A percentile compares a stretch with the other conserved stretches of the same genome.
These are phyloP conservation scores for Priceomyces carsonii DNA, from an alignment of 805 yeast genomes.

Conservation along the genomic window DNA sequence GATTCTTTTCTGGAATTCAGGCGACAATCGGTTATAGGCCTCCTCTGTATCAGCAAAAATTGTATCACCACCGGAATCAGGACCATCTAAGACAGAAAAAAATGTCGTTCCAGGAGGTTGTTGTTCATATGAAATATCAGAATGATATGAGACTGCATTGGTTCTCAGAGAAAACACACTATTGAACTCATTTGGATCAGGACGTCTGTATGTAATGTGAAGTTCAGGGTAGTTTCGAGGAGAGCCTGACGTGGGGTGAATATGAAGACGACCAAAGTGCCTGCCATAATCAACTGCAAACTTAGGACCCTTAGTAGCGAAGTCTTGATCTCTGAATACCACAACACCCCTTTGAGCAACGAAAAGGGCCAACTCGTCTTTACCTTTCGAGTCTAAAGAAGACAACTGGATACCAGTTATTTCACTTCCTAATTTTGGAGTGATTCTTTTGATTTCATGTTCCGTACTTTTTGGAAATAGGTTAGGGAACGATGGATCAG, in stretches of 20 bases:
- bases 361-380: constrained; percentile 66
- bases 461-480: constrained; percentile 42
- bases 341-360: constrained; percentile 71
- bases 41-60: constrained; percentile 40
- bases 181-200: constrained; percentile 13
- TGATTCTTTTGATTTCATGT: constrained; percentile 37
- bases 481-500: constrained; percentile 53
- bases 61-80: constrained; percentile 43
- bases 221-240: constrained; percentile 32
- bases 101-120: constrained; percentile 43
- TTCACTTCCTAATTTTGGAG: constrained; percentile 76
- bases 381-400: constrained; percentile 50
- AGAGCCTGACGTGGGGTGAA: constrained; percentile 47
- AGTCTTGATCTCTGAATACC: constrained; percentile 65
- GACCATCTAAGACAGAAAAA: constrained; percentile 37
- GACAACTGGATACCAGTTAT: constrained; percentile 60
- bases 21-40: constrained; percentile 41
- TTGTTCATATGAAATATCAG: constrained; percentile 41
- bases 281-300: constrained; percentile 32
- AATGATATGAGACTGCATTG: constrained; percentile 34
- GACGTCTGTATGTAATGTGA: constrained; percentile 28
- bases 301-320: constrained; percentile 40
- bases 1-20: constrained; percentile 34
- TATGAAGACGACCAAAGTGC: constrained; percentile 41
- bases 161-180: constrained; percentile 19